These are phyloP conservation scores for Poa annua DNA, from an alignment of 176 grass and related monocot species.

Conservation along the genomic window DNA sequence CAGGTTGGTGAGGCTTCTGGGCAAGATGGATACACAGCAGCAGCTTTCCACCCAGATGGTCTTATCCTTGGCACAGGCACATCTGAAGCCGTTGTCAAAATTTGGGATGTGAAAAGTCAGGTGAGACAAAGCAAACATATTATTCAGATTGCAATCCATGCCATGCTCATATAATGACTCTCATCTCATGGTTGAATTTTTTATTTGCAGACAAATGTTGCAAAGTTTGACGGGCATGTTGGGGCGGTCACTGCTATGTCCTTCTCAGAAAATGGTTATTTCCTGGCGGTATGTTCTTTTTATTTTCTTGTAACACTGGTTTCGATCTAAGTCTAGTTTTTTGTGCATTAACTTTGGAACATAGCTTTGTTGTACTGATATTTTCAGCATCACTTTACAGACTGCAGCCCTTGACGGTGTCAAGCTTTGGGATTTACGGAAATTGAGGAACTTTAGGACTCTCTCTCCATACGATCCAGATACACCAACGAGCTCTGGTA, in stretches of 20 bases:
- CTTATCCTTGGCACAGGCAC: slow-evolving; percentile 97
- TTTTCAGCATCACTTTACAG: slow-evolving; percentile 45
- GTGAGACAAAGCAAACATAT: slow-evolving; percentile 33
- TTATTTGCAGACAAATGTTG: slow-evolving; percentile 75
- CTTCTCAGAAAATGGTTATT: slow-evolving; percentile 99
- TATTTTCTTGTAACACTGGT: not conserved
- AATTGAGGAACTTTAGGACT: slow-evolving; percentile 94
- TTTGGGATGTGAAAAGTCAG: slow-evolving; percentile 99
- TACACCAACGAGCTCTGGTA: slow-evolving; percentile 90
- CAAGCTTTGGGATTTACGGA: slow-evolving; percentile 99
- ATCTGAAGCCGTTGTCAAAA: slow-evolving; percentile 79
- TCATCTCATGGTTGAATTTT: slow-evolving; percentile 40
- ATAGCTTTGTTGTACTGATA: slow-evolving; percentile 34
- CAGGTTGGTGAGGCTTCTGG: slow-evolving; percentile 76
- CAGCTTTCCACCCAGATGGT: slow-evolving; percentile 93
- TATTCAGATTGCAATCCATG: not conserved
- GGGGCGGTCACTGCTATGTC: slow-evolving; percentile 93
- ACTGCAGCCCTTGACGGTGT: slow-evolving; percentile 93
- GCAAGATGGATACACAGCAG: slow-evolving; percentile 86
- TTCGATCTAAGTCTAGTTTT: not conserved
- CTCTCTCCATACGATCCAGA: slow-evolving; percentile 85
- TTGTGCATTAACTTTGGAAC: slow-evolving; percentile 13
- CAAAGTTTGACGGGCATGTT: slow-evolving; percentile 87
- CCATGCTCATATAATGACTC: slow-evolving; percentile 25
- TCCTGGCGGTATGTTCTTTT: slow-evolving; percentile 75